phyloP scores from a whole-genome alignment of 306 rosid genomes.

The Neltuma alba region DNA sequence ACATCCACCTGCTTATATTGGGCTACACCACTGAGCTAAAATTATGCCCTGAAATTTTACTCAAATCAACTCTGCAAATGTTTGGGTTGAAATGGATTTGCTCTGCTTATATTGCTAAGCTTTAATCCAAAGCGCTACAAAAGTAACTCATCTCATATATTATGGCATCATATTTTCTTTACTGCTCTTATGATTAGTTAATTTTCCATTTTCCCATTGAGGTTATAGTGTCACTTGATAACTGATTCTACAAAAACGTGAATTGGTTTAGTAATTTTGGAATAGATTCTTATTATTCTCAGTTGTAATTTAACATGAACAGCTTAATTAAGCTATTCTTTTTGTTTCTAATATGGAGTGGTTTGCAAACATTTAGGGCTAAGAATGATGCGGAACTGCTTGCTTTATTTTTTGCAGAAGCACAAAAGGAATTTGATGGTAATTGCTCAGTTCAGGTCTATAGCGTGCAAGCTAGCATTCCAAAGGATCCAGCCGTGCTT shows the following conservation, averaged over 20 bases:
- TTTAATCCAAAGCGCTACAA: neutral
- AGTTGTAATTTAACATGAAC: slow-evolving; percentile 12
- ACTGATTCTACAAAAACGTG: slow-evolving; percentile 2
- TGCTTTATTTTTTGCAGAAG: slow-evolving; percentile 63
- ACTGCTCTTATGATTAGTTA: neutral
- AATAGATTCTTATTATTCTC: slow-evolving; percentile 14
- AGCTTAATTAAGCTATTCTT: slow-evolving; percentile 11
- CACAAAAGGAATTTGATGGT: slow-evolving; percentile 77
- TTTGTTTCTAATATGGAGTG: slow-evolving; percentile 23
- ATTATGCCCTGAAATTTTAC: neutral
- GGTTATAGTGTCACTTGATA: neutral
- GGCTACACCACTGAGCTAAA: neutral
- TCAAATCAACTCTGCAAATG: neutral
- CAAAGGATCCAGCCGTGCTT: slow-evolving; percentile 89
- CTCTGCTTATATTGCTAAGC: neutral
- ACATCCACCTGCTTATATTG: neutral
- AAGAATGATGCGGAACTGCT: slow-evolving; percentile 24
- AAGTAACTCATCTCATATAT: neutral
- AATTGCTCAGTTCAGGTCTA: slow-evolving; percentile 85
- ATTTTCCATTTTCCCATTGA: slow-evolving; percentile 8
- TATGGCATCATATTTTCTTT: neutral
- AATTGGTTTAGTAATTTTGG: slow-evolving; percentile 17
- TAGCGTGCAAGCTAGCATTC: slow-evolving; percentile 89
- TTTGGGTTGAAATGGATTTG: neutral
- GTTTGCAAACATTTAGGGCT: slow-evolving; percentile 25